phyloP scores from a whole-genome alignment of 202 grass and related monocot genomes.

The Brachypodium distachyon region DNA sequence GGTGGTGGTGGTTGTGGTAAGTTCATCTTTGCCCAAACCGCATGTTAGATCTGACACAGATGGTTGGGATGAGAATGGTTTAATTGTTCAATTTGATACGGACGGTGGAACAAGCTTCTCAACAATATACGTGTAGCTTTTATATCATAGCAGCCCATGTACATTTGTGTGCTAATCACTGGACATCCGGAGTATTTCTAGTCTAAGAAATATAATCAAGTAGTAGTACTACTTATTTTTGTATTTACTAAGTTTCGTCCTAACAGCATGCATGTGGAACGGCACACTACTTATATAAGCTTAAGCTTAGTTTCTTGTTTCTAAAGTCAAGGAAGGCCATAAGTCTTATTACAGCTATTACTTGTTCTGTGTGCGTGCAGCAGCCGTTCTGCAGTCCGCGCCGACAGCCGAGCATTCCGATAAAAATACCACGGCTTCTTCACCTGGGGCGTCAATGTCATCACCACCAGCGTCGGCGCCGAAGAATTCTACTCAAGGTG shows the following conservation, averaged over 20 bases:
- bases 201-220: too few species aligned
- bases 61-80: too few species aligned
- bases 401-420: background rate
- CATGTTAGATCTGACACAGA: too few species aligned
- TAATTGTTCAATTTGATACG: too few species aligned
- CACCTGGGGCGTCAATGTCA: background rate
- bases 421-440: background rate
- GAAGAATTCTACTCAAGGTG: background rate
- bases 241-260: background rate
- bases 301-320: background rate
- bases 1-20: too few species aligned
- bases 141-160: too few species aligned
- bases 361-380: background rate
- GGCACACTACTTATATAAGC: background rate
- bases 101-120: too few species aligned
- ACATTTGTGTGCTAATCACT: too few species aligned
- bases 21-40: too few species aligned
- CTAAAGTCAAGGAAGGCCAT: background rate
- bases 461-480: background rate
- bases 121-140: too few species aligned
- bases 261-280: background rate
- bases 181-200: too few species aligned
- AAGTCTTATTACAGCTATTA: background rate
- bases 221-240: too few species aligned
- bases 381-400: constrained; percentile 15